Conservation (phyloP, 352 stramenopile species). For the Pythium monospermum region DNA sequence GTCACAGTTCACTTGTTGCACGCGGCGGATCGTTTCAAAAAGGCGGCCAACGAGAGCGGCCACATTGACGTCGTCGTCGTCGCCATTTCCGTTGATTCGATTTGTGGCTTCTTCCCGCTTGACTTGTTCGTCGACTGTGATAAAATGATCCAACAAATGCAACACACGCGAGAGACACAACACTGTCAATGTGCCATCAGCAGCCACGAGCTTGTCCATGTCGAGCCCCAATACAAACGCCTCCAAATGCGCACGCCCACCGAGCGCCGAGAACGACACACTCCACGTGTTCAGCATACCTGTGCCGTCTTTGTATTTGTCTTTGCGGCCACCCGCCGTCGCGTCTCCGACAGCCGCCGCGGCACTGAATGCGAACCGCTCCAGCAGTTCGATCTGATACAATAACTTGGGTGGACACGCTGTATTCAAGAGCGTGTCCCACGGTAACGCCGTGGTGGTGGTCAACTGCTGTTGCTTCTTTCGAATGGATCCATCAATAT, state of each 20-base stretch:
- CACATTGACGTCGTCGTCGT: too few relatives aligned
- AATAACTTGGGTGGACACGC: slow-evolving; percentile 44
- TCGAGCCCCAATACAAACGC: slow-evolving; percentile 43
- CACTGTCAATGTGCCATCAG: slow-evolving; percentile 39
- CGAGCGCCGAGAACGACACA: slow-evolving; percentile 61
- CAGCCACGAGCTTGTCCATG: slow-evolving; percentile 26
- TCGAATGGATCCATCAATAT: slow-evolving; percentile 66
- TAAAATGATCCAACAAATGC: slow-evolving; percentile 68
- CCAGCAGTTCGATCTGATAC: slow-evolving; percentile 23
- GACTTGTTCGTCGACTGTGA: slow-evolving; percentile 11
- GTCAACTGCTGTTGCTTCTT: too few relatives aligned
- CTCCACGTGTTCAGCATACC: slow-evolving; percentile 30
- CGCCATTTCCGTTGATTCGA: neutral
- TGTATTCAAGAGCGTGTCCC: slow-evolving; percentile 51
- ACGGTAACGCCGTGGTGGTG: slow-evolving; percentile 38
- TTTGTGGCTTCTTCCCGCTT: neutral
- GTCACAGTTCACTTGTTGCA: neutral
- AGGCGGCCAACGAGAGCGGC: neutral
- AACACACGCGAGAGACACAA: slow-evolving; percentile 70
- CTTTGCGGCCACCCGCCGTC: neutral
- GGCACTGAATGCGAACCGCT: slow-evolving; percentile 13
- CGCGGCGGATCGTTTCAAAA: neutral
- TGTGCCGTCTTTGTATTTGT: slow-evolving; percentile 11
- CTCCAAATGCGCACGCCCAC: slow-evolving; percentile 47
- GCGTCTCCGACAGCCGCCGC: neutral